Evolutionary conservation across 2,329 filamentous ascomycete genomes (phyloP).

Genomic region (Xylaria sp.): DNA sequence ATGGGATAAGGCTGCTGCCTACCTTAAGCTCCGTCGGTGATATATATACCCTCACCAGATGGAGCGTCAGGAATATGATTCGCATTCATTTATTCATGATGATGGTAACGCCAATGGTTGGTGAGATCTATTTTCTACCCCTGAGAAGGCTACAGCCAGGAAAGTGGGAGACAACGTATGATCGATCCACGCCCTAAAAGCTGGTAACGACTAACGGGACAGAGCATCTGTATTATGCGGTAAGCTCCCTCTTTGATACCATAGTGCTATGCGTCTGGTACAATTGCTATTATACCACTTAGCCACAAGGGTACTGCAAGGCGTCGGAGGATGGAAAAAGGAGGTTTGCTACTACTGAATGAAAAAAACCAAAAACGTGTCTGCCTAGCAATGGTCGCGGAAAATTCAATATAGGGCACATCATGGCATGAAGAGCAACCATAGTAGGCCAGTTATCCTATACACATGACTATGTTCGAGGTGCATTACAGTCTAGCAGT

Average conservation of each 20-base stretch:
- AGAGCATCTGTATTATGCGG: conserved; percentile 6
- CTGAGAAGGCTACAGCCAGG: conserved; percentile 4
- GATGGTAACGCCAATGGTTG: conserved; percentile 12
- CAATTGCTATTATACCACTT: conserved; percentile 7
- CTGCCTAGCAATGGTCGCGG: conserved; percentile 2
- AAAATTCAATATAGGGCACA: neutral
- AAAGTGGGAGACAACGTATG: conserved; percentile 13
- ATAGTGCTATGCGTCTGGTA: conserved; percentile 13
- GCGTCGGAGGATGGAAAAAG: conserved; percentile 19
- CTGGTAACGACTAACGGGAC: neutral
- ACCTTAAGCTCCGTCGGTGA: conserved; percentile 56
- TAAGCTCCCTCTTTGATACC: conserved; percentile 9
- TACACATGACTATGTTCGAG: conserved; percentile 15
- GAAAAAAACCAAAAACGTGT: neutral
- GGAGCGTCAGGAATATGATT: conserved; percentile 12
- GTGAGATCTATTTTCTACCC: conserved; percentile 17
- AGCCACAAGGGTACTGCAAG: conserved; percentile 9
- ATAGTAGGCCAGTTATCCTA: conserved; percentile 19
- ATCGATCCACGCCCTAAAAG: conserved; percentile 6
- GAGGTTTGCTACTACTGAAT: neutral
- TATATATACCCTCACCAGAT: neutral
- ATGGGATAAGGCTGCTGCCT: conserved; percentile 67
- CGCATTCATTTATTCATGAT: conserved; percentile 19
- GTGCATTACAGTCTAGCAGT: neutral
- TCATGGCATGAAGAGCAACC: conserved; percentile 4